Percentiles rank a stretch among this genome's conserved stretches.
Conservation (phyloP, 1,284 basidiomycete species). For the Cryptococcus wingfieldii region DNA sequence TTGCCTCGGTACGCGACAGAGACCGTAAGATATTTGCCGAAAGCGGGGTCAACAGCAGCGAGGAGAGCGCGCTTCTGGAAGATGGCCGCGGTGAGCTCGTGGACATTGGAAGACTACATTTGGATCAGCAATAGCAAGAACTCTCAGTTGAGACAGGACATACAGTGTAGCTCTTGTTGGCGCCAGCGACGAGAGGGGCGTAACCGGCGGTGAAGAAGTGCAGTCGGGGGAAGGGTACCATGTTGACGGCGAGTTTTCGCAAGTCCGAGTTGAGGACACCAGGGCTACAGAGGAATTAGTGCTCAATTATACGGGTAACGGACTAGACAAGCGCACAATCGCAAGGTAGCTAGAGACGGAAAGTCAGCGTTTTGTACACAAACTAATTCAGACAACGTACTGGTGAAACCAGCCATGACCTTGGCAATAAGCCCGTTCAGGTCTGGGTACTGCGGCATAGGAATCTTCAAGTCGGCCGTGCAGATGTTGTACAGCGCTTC, state of each 20-base stretch:
- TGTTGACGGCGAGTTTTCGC: constrained; percentile 87
- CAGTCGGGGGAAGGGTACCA: constrained; percentile 86
- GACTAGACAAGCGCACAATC: constrained; percentile 27
- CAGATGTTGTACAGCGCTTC: constrained; percentile 90
- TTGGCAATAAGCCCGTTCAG: constrained; percentile 65
- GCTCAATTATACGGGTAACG: neutral
- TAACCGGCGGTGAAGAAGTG: constrained; percentile 89
- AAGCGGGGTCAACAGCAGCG: constrained; percentile 37
- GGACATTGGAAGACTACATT: constrained; percentile 29
- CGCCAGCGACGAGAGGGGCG: constrained; percentile 69
- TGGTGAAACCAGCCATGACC: constrained; percentile 48
- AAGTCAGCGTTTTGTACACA: constrained; percentile 9
- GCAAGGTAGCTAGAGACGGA: constrained; percentile 27
- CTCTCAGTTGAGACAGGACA: constrained; percentile 23
- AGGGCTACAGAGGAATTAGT: constrained; percentile 55
- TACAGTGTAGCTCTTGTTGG: constrained; percentile 58
- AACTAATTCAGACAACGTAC: constrained; percentile 15
- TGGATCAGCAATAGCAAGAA: neutral
- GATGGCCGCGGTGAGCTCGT: constrained; percentile 38
- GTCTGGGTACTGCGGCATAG: constrained; percentile 66
- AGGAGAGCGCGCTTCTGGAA: constrained; percentile 39
- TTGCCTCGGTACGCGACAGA: constrained; percentile 44
- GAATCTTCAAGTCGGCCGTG: constrained; percentile 67
- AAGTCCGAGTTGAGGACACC: constrained; percentile 92
- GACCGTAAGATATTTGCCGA: constrained; percentile 46